Evolutionary conservation across 108 stramenopile species (phyloP).

Genomic region (Cyclotella sp.): DNA sequence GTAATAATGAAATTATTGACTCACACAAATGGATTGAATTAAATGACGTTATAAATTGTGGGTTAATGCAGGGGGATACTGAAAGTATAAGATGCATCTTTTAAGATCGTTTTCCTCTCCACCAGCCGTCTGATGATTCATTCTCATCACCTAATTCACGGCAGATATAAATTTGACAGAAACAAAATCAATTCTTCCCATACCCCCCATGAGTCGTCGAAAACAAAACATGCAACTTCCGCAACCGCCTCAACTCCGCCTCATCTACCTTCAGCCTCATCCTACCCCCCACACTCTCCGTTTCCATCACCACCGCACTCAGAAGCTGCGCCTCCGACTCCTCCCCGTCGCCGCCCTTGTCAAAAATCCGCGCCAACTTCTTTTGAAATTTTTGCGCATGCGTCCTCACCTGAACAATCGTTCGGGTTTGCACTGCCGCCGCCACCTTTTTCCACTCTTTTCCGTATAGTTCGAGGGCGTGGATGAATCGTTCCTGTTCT

Average conservation of each 20-base stretch:
- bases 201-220: background rate
- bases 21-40: no score
- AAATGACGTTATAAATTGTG: no score
- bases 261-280: conserved; percentile 4
- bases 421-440: background rate
- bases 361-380: background rate
- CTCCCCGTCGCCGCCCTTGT: background rate
- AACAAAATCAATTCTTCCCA: background rate
- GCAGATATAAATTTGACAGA: background rate
- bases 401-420: conserved; percentile 1
- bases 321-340: background rate
- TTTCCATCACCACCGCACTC: background rate
- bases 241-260: background rate
- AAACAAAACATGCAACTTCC: conserved; percentile 7
- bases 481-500: conserved; percentile 5
- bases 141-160: no score
- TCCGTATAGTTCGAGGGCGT: conserved; percentile 1
- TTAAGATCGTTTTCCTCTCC: no score
- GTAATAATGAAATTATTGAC: no score
- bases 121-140: no score
- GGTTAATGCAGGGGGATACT: no score
- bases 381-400: conserved; percentile 18
- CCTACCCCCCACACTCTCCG: conserved; percentile 10
- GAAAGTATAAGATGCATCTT: no score
- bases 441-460: conserved; percentile 19